Base-by-base conservation (phyloP, 441 rosid genomes). In the Croton setiger region DNA sequence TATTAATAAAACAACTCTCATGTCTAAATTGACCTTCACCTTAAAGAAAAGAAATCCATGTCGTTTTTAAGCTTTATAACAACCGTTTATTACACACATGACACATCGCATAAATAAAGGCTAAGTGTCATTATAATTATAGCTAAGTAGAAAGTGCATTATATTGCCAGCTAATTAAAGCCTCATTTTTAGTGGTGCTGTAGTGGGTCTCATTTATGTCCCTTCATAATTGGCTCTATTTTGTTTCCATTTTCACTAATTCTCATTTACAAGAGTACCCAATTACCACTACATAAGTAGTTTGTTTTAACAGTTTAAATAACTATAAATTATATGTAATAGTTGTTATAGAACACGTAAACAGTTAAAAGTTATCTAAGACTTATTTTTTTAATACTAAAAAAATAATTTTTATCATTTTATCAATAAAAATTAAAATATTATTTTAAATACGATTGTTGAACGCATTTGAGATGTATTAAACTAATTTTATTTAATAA, bases 181-280 rank as follows among this genome's bases (percentile, higher is more conserved):
- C 18, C 14, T 15, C 4, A 27, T 15, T 63, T 49, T 55, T 71
- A n/a, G n/a, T n/a, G n/a, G n/a, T n/a, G n/a, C n/a, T n/a, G n/a
- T 66, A 58, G 66, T 74, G 67, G 73, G 31, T 31, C 10, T 47
- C 55, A 43, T 44, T 63, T 68, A 60, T 76, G 31, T 48, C 69
- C 64, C 33, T 36, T 54, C 41, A 15, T 68, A 60, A 63, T 70
- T 67, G 73, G 49, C 27, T 60, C n/a, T 41, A 15, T 64, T 15
- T 61, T 41, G 48, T 63, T 36, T 55, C 57, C 60, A 64, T 65
- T 45, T 58, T 54, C 72, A 66, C 76, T 72, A 68, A 56, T 37
- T 37, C 2, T 37, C 0, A 37, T n/a, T n/a, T n/a, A 37, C 41
- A 37, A 8, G 7, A 37, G 0, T 3, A 37, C n/a, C n/a, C 7